These are phyloP conservation scores for Cytospora chrysosperma DNA, from an alignment of 2,329 filamentous ascomycete species.

Conservation along the genomic window DNA sequence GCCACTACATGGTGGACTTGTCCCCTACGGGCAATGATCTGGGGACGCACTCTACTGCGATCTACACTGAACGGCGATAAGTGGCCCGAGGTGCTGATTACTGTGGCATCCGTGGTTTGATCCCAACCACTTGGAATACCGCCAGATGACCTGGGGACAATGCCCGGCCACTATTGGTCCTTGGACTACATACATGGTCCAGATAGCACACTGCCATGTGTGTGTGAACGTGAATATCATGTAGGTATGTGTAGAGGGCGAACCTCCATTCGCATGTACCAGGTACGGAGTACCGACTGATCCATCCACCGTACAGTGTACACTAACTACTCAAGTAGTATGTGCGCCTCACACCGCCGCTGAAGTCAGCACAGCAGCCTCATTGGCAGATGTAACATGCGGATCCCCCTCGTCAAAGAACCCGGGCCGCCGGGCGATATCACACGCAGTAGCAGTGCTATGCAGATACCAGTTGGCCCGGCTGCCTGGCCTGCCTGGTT, in stretches of 20 bases:
- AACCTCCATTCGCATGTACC: neutral
- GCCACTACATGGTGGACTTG: neutral
- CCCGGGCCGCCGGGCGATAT: neutral
- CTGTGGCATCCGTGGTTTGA: neutral
- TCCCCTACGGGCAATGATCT: neutral
- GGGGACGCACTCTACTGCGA: neutral
- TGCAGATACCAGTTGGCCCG: neutral
- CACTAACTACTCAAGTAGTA: no score
- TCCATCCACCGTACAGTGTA: neutral
- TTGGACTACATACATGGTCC: neutral
- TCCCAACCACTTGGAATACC: neutral
- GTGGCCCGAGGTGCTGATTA: neutral
- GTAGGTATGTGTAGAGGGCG: neutral
- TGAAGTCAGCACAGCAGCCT: slow-evolving; percentile 8
- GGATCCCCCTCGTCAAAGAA: neutral
- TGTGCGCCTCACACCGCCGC: slow-evolving; percentile 3
- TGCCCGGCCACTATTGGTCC: neutral
- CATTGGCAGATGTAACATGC: neutral
- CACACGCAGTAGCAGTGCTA: neutral
- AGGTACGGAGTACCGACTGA: neutral
- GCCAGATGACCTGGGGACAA: no score
- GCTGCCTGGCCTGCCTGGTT: neutral
- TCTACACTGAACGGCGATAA: neutral
- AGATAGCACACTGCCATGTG: no score
- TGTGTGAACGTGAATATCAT: no score